Evolutionary conservation across 2,329 filamentous ascomycete species (phyloP).

Genomic region (Davidsoniella neocaledoniae): DNA sequence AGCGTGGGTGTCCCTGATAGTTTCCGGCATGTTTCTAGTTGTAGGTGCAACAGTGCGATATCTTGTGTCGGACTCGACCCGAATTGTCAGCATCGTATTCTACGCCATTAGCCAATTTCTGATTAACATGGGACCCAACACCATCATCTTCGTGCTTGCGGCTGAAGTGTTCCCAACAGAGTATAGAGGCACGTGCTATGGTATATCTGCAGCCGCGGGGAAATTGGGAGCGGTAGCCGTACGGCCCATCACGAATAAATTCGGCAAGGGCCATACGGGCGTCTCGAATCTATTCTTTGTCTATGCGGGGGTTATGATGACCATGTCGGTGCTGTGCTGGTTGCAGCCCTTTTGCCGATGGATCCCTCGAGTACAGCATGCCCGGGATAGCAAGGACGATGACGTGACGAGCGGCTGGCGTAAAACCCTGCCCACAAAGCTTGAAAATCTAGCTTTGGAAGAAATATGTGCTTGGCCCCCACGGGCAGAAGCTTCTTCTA

Average conservation of each 20-base stretch:
- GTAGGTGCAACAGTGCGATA: constrained; percentile 13
- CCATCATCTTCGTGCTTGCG: constrained; percentile 18
- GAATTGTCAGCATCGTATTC: constrained; percentile 10
- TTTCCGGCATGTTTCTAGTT: constrained; percentile 14
- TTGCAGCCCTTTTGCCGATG: background rate
- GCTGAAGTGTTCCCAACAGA: constrained; percentile 20
- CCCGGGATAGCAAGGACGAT: background rate
- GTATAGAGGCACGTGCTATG: constrained; percentile 19
- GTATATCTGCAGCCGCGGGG: constrained; percentile 18
- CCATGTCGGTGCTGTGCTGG: constrained; percentile 6
- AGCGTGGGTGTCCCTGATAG: constrained; percentile 12
- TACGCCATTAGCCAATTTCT: constrained; percentile 17
- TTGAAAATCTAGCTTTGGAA: constrained; percentile 7
- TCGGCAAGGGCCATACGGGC: constrained; percentile 6
- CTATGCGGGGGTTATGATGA: constrained; percentile 7
- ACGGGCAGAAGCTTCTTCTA: background rate
- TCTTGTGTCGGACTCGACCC: constrained; percentile 5
- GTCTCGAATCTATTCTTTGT: constrained; percentile 10
- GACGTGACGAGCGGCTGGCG: background rate
- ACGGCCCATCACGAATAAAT: constrained; percentile 11
- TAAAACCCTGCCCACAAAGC: background rate
- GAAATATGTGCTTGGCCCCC: constrained; percentile 9
- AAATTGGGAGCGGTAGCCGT: constrained; percentile 19
- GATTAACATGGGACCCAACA: constrained; percentile 19
- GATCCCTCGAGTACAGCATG: constrained; percentile 6